These are phyloP conservation scores for Mantamonas sphyraenae DNA, from an alignment of 78 protist genomes.

Conservation along the genomic window DNA sequence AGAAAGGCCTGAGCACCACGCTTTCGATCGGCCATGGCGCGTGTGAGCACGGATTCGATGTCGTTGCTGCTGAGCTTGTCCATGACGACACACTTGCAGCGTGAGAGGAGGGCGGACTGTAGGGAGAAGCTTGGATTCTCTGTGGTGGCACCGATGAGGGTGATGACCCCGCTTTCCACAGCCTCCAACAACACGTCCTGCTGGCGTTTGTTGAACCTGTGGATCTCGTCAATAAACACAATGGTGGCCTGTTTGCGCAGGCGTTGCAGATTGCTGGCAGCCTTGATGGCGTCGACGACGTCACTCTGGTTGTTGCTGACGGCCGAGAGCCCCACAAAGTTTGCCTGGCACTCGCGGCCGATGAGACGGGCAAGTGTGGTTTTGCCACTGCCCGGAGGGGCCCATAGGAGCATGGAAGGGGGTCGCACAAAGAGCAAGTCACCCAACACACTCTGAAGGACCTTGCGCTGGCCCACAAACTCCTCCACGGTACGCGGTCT, in stretches of 20 bases:
- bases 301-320: conserved; percentile 4
- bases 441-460: too few relatives aligned
- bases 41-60: not conserved
- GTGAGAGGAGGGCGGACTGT: conserved; percentile 34
- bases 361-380: conserved; percentile 4
- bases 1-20: not conserved
- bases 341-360: not conserved
- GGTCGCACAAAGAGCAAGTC: too few relatives aligned
- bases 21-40: conserved; percentile 12
- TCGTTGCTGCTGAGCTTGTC: conserved; percentile 10
- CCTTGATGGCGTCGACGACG: not conserved
- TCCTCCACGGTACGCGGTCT: conserved; percentile 31
- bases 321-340: conserved; percentile 8
- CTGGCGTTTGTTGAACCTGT: conserved; percentile 40
- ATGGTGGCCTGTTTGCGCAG: not conserved
- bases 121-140: conserved; percentile 71
- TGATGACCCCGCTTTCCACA: conserved; percentile 52
- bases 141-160: conserved; percentile 67
- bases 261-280: not conserved
- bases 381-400: conserved; percentile 38
- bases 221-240: conserved; percentile 16
- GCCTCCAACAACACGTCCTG: conserved; percentile 54
- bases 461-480: conserved; percentile 38
- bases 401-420: conserved; percentile 29
- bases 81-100: conserved; percentile 33